Base-by-base conservation (phyloP, 163 green algal genomes). In the Coccomyxa subellipsoidea region DNA sequence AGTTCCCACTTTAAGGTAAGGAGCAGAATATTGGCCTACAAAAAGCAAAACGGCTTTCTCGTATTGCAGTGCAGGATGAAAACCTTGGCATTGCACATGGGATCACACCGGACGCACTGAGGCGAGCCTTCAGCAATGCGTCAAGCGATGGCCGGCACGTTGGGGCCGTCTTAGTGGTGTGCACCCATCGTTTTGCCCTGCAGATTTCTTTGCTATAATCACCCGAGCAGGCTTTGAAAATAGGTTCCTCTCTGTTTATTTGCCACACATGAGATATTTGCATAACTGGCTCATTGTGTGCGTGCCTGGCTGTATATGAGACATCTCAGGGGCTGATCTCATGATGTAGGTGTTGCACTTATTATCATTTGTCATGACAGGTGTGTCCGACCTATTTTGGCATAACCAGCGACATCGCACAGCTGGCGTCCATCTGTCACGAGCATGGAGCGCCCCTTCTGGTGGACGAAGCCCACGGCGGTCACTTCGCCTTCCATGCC, bases 401-500 rank as follows among this genome's bases (percentile, higher is more conserved):
- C 0, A 88, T 89, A 27, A 87, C 85, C 31, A 88, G 85, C 27
- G 86, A 94, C 54, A 84, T 96, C n/a, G 27, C 69, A 87, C 89
- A 80, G 15, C 59, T 98, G 39, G 90, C 89, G 0, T 25, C 38
- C 0, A 83, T 95, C 9, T 98, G 93, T 82, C 92, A 95, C 77
- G 38, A 29, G 0, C 40, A 86, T 35, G 88, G 85, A 3, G 87
- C 94, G 78, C 89, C 92, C 0, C 87, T 98, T 54, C 85, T 99
- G 25, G 95, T 98, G 69, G 95, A 99, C 85, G 95, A 99, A 69
- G 96, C 95, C 0, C 96, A 99, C 83, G 96, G 95, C 15, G 92
- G 85, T 0, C 95, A 99, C 87, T 90, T 98, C 69, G 38, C 40
- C 75, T 89, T 94, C 71, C 82, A 38, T 34, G n/a, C 3, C 77